These are phyloP conservation scores for Cryptosporidium xiaoi DNA, from an alignment of 169 alveolate species.

Conservation along the genomic window DNA sequence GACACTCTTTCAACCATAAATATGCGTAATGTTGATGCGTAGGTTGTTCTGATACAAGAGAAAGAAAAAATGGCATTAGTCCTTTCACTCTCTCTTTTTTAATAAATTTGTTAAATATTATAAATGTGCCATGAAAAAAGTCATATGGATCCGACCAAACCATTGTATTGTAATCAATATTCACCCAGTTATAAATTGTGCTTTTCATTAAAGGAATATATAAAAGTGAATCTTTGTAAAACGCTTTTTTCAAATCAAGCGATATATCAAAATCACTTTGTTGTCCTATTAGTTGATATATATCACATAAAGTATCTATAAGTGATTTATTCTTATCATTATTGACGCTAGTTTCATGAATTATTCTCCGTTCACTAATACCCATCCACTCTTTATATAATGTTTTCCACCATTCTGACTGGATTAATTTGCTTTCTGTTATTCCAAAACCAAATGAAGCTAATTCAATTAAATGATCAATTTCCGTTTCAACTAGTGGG, in stretches of 20 bases:
- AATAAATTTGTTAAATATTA: slow-evolving; percentile 34
- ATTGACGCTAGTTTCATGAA: not conserved
- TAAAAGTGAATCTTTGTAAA: slow-evolving; percentile 24
- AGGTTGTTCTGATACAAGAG: slow-evolving; percentile 54
- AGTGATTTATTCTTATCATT: not conserved
- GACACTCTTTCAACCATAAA: slow-evolving; percentile 65
- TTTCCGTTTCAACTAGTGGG: not conserved
- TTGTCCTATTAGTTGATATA: slow-evolving; percentile 27
- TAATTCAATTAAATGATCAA: slow-evolving; percentile 11
- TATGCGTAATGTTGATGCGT: slow-evolving; percentile 54
- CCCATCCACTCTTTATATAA: slow-evolving; percentile 26
- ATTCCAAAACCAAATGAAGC: slow-evolving; percentile 65
- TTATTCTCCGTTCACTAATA: not conserved
- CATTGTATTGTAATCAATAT: slow-evolving; percentile 41
- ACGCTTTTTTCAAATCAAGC: slow-evolving; percentile 14
- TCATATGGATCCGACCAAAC: slow-evolving; percentile 73
- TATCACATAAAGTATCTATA: slow-evolving; percentile 30
- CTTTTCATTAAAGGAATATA: slow-evolving; percentile 66
- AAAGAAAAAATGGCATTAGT: slow-evolving; percentile 42
- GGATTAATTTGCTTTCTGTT: slow-evolving; percentile 5
- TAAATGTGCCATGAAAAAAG: slow-evolving; percentile 57
- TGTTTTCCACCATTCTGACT: slow-evolving; percentile 59
- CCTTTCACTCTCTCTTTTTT: slow-evolving; percentile 6
- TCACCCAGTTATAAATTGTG: slow-evolving; percentile 52
- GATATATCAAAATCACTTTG: slow-evolving; percentile 68